Conservation (phyloP, 768 basidiomycete genomes). For the Suillus subluteus region DNA sequence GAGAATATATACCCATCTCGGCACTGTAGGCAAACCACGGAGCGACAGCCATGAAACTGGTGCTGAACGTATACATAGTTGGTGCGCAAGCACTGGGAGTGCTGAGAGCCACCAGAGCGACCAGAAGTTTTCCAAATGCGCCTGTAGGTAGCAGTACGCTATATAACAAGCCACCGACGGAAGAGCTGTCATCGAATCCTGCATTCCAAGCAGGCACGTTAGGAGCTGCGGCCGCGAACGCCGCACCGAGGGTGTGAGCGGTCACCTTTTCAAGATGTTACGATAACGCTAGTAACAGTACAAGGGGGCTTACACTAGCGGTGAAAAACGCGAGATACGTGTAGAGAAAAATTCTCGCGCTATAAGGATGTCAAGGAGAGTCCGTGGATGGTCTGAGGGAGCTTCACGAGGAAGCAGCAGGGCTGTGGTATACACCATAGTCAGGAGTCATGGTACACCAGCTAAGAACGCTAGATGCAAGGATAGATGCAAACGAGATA, state of each 20-base stretch:
- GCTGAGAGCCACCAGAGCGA: slow-evolving; percentile 53
- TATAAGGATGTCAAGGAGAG: slow-evolving; percentile 19
- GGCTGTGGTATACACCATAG: slow-evolving; percentile 53
- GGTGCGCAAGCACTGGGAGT: slow-evolving; percentile 60
- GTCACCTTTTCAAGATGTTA: slow-evolving; percentile 33
- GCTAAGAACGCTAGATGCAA: slow-evolving; percentile 48
- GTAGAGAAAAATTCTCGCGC: slow-evolving; percentile 45
- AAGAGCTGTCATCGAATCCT: slow-evolving; percentile 43
- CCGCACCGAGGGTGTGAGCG: slow-evolving; percentile 47
- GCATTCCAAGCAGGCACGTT: slow-evolving; percentile 42
- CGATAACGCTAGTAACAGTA: not conserved
- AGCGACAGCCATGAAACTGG: slow-evolving; percentile 46
- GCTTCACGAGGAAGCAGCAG: slow-evolving; percentile 62
- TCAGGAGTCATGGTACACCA: slow-evolving; percentile 49
- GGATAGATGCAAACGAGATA: slow-evolving; percentile 48
- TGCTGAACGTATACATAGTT: slow-evolving; percentile 59
- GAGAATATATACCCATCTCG: slow-evolving; percentile 51
- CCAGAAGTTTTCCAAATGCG: slow-evolving; percentile 50
- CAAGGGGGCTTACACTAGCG: slow-evolving; percentile 39
- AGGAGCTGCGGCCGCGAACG: slow-evolving; percentile 46
- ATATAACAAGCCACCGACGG: slow-evolving; percentile 49
- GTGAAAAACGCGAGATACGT: slow-evolving; percentile 50
- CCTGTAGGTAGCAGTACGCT: slow-evolving; percentile 43
- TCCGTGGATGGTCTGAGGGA: not conserved
- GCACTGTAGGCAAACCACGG: slow-evolving; percentile 38